Percentiles rank a stretch among this genome's conserved stretches.
phyloP scores from a whole-genome alignment of 2,329 filamentous ascomycete genomes.

The Pestalotiopsis sp. region DNA sequence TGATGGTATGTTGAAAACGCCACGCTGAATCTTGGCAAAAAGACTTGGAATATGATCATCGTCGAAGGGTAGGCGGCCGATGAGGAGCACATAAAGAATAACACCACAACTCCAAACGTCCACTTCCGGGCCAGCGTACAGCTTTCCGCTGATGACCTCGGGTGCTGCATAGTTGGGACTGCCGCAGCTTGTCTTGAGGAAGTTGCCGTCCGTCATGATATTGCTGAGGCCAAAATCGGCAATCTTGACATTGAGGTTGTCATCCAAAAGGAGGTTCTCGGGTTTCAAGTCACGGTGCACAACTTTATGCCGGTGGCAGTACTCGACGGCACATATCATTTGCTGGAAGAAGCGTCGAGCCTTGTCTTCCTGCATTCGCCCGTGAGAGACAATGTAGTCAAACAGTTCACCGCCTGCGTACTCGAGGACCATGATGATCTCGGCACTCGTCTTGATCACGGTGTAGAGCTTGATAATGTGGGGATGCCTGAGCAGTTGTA shows the following conservation, averaged over 20 bases:
- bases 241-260: slow-evolving; percentile 97
- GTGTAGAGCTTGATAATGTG: slow-evolving; percentile 99
- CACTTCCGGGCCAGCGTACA: slow-evolving; percentile 96
- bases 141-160: slow-evolving; percentile 95
- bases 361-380: slow-evolving; percentile 85
- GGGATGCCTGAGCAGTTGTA: slow-evolving; percentile 91
- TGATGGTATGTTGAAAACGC: slow-evolving; percentile 87
- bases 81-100: slow-evolving; percentile 82
- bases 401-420: slow-evolving; percentile 96
- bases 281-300: slow-evolving; percentile 97
- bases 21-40: slow-evolving; percentile 96
- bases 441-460: slow-evolving; percentile 89
- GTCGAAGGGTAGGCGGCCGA: slow-evolving; percentile 88
- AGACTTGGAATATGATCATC: slow-evolving; percentile 97
- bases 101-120: slow-evolving; percentile 98
- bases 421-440: slow-evolving; percentile 99
- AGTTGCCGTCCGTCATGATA: slow-evolving; percentile 99
- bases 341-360: slow-evolving; percentile 99
- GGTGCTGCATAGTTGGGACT: slow-evolving; percentile 98
- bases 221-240: slow-evolving; percentile 98
- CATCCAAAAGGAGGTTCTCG: slow-evolving; percentile 93
- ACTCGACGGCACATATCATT: slow-evolving; percentile 97
- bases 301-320: slow-evolving; percentile 98
- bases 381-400: slow-evolving; percentile 95
- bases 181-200: slow-evolving; percentile 96